Evolutionary conservation across 2,329 filamentous ascomycete species (phyloP).

Genomic region (Madurella mycetomatis): DNA sequence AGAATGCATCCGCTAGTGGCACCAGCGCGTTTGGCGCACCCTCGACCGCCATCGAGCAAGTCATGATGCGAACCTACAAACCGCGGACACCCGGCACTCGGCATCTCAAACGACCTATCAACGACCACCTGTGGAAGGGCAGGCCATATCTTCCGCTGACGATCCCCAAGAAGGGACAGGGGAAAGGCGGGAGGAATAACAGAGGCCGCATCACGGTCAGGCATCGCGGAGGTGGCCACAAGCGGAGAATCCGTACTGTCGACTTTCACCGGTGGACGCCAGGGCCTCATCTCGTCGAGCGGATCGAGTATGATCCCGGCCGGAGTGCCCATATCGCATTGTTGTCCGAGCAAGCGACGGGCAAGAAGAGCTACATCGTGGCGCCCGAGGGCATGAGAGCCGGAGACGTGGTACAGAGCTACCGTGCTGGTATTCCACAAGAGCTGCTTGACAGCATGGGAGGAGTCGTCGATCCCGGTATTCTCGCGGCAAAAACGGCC

Average conservation of each 20-base stretch:
- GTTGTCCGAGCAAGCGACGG: slow-evolving; percentile 68
- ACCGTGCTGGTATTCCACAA: slow-evolving; percentile 80
- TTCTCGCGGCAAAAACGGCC: slow-evolving; percentile 89
- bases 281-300: slow-evolving; percentile 82
- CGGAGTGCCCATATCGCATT: slow-evolving; percentile 91
- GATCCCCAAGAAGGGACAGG: slow-evolving; percentile 86
- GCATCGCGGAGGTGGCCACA: slow-evolving; percentile 87
- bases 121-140: slow-evolving; percentile 96
- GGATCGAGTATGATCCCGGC: slow-evolving; percentile 94
- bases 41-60: slow-evolving; percentile 33
- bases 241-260: slow-evolving; percentile 84
- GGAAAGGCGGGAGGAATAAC: slow-evolving; percentile 88
- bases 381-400: slow-evolving; percentile 92
- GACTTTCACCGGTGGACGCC: slow-evolving; percentile 78
- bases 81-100: slow-evolving; percentile 88
- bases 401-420: slow-evolving; percentile 89
- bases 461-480: slow-evolving; percentile 87
- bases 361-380: slow-evolving; percentile 81
- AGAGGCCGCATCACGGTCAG: slow-evolving; percentile 81
- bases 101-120: slow-evolving; percentile 87
- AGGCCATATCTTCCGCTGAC: slow-evolving; percentile 78
- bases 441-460: slow-evolving; percentile 90
- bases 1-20: slow-evolving; percentile 9
- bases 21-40: slow-evolving; percentile 8
- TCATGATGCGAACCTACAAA: slow-evolving; percentile 76